phyloP scores from a whole-genome alignment of 2,329 filamentous ascomycete genomes.

The Calonectria ilicicola region DNA sequence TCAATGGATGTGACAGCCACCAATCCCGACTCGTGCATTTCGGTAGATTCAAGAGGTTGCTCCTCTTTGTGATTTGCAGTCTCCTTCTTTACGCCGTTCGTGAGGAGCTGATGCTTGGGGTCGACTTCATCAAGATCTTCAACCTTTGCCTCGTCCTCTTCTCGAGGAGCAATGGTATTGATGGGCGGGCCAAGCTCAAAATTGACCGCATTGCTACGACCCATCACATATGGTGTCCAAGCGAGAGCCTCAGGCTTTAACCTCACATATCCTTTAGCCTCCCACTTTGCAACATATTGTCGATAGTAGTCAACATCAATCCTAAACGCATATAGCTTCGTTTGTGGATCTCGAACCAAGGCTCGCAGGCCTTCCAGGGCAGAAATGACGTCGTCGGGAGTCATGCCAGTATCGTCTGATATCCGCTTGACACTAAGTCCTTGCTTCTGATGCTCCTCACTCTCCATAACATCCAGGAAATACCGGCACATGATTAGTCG shows the following conservation, averaged over 20 bases:
- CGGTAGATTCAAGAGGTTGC: conserved; percentile 17
- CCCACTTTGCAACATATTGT: conserved; percentile 90
- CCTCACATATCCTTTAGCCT: conserved; percentile 87
- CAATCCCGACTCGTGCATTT: conserved; percentile 39
- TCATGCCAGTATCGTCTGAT: conserved; percentile 93
- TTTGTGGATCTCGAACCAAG: conserved; percentile 89
- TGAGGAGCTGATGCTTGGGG: conserved; percentile 32
- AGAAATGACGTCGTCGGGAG: conserved; percentile 94
- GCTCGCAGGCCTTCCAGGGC: conserved; percentile 91
- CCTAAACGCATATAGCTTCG: conserved; percentile 88
- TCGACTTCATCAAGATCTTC: conserved; percentile 41
- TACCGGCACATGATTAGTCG: conserved; percentile 88
- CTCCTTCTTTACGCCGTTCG: conserved; percentile 38
- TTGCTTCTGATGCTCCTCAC: conserved; percentile 50
- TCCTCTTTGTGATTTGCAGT: conserved; percentile 21
- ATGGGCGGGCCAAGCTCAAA: conserved; percentile 86
- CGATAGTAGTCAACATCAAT: conserved; percentile 88
- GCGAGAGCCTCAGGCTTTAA: conserved; percentile 84
- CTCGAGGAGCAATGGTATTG: conserved; percentile 88
- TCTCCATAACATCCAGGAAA: conserved; percentile 66
- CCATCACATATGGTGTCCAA: conserved; percentile 99
- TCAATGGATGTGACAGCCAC: conserved; percentile 48
- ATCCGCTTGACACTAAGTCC: conserved; percentile 75
- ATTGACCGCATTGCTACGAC: conserved; percentile 82
- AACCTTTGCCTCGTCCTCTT: conserved; percentile 71